phyloP scores from a whole-genome alignment of 1,284 basidiomycete species.

The Gymnopus androsaceus region DNA sequence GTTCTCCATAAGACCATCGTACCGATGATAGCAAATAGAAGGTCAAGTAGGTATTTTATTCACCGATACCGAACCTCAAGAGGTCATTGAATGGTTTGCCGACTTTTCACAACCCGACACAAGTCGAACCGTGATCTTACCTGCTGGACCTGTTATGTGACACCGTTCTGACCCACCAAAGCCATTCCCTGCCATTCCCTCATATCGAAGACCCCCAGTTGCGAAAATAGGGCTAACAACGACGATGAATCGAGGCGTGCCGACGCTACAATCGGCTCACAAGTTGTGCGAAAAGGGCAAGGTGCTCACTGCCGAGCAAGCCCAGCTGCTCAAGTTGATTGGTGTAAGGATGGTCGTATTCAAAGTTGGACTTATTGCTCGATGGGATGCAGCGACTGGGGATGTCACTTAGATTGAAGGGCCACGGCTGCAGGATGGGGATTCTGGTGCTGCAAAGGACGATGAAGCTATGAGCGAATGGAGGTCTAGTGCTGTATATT shows the following conservation, averaged over 20 bases:
- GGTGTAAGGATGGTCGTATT: conserved; percentile 87
- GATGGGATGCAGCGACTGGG: conserved; percentile 77
- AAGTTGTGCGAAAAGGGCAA: conserved; percentile 86
- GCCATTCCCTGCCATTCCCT: conserved; percentile 92
- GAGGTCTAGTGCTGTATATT: conserved; percentile 6
- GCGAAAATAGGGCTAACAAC: conserved; percentile 86
- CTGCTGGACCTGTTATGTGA: conserved; percentile 74
- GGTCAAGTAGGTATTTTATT: conserved; percentile 95
- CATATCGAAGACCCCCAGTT: conserved; percentile 97
- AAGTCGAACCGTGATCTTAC: conserved; percentile 74
- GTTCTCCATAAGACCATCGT: too few relatives aligned
- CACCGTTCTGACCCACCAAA: conserved; percentile 74
- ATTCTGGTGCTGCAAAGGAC: conserved; percentile 28
- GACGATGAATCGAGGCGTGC: conserved; percentile 84
- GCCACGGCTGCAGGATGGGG: conserved; percentile 41
- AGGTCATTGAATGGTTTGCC: conserved; percentile 94
- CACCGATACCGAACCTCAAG: conserved; percentile 84
- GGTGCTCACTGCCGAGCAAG: conserved; percentile 79
- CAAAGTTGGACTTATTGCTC: conserved; percentile 67
- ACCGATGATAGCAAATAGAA: conserved; percentile 73
- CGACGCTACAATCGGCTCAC: conserved; percentile 81
- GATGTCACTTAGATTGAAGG: conserved; percentile 64
- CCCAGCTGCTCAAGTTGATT: conserved; percentile 86
- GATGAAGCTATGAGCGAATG: conserved; percentile 48
- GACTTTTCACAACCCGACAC: conserved; percentile 90